Base-by-base conservation (phyloP, 2,329 filamentous ascomycete genomes). In the Epicoccum nigrum region DNA sequence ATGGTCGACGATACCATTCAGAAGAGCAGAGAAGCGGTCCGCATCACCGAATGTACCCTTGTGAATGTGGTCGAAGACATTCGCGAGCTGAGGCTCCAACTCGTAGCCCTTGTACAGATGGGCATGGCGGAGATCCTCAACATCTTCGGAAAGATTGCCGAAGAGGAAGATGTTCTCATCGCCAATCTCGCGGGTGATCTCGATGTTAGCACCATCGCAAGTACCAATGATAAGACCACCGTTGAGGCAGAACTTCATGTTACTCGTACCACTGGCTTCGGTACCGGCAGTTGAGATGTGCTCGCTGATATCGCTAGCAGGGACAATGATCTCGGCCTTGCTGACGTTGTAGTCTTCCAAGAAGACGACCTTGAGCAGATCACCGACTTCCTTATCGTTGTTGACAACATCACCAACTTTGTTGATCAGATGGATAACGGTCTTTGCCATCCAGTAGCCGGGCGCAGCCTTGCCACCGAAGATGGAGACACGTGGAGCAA, bases 361-460 rank as follows among this genome's bases (percentile, higher is more conserved):
- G 81, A 97, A 99, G 69, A 99, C 86, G 45, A 99, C 94, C 82
- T 99, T 99, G 70, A 99, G 83, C 23, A 96, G 81, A 69, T 97
- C 93, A 25, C 93, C 93, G 69, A 97, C 87, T 27, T 97, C 94
- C 34, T 85, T 81, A 67, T 99, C 94, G 32, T 90, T 89, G 79
- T 99, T 99, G 63, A 99, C 88, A 2, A 97, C 89, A 13, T 85
- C 78, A 4, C 91, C 92, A 20, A 97, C 94, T 55, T 86, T 88
- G 79, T 97, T 97, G 80, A 99, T 87, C 50, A 99, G 83, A 71
- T 97, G 93, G 65, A 99, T 99, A 62, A 97, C 92, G 32, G 94
- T 95, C 84, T 99, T 99, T 30, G 94, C 94, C 94, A 97, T 99
- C 94, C 94, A 99, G 81, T 99, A 99, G 13, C 94, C 94, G 0